phyloP scores from a whole-genome alignment of 805 yeast genomes.

The Sugiyamaella americana region DNA sequence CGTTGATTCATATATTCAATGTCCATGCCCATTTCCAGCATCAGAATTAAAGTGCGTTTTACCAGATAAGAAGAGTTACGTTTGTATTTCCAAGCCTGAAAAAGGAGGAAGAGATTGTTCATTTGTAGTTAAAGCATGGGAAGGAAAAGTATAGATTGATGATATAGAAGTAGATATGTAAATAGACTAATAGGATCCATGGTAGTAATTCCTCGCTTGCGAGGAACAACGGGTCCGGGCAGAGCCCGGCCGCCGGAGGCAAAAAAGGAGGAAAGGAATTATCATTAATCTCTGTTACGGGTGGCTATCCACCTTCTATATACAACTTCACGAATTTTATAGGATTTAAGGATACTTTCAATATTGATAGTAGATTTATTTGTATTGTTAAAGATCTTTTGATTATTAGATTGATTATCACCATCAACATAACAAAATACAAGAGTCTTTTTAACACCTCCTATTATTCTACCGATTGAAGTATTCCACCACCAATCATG shows the following conservation, averaged over 20 bases:
- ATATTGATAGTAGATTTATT: slow-evolving; percentile 21
- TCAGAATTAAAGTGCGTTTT: slow-evolving; percentile 76
- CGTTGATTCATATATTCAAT: slow-evolving; percentile 59
- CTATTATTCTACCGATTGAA: slow-evolving; percentile 69
- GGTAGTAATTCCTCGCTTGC: too few relatives aligned
- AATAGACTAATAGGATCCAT: neutral
- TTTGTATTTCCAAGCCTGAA: slow-evolving; percentile 80
- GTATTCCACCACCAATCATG: slow-evolving; percentile 56
- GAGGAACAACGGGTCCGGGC: too few relatives aligned
- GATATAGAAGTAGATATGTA: slow-evolving; percentile 1
- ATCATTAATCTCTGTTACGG: slow-evolving; percentile 61
- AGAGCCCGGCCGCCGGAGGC: too few relatives aligned
- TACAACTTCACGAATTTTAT: slow-evolving; percentile 57
- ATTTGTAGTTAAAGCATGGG: slow-evolving; percentile 71
- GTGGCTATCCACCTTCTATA: slow-evolving; percentile 84
- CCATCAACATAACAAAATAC: slow-evolving; percentile 59
- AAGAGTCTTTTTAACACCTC: slow-evolving; percentile 78
- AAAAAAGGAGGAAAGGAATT: too few relatives aligned
- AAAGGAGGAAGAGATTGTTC: slow-evolving; percentile 71
- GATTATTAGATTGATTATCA: neutral
- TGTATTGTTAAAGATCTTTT: neutral
- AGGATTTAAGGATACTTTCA: slow-evolving; percentile 35
- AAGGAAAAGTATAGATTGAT: slow-evolving; percentile 40
- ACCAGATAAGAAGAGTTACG: slow-evolving; percentile 57
- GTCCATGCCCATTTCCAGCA: slow-evolving; percentile 88